Conservation (phyloP, 768 basidiomycete genomes). For the Tephrocybe sp. region DNA sequence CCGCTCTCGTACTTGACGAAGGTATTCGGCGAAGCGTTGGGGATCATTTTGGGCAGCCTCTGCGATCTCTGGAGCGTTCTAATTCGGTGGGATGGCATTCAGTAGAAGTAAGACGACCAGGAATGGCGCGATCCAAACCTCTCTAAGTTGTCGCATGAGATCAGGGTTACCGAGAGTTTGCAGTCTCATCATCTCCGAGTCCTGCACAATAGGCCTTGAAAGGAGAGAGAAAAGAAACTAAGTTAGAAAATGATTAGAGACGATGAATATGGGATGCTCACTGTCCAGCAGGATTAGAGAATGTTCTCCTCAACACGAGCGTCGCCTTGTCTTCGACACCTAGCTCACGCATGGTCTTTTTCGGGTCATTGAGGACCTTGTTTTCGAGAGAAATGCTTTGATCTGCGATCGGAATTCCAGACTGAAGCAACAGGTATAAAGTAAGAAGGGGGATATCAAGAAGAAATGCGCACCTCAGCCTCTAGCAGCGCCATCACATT, state of each 20-base stretch:
- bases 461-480: slow-evolving; percentile 71
- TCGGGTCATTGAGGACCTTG: slow-evolving; percentile 61
- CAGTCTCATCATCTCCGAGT: slow-evolving; percentile 88
- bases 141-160: slow-evolving; percentile 70
- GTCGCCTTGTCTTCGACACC: slow-evolving; percentile 58
- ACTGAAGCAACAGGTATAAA: slow-evolving; percentile 38
- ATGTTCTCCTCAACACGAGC: slow-evolving; percentile 65
- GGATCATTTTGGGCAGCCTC: slow-evolving; percentile 68
- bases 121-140: slow-evolving; percentile 40
- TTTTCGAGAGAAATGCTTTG: slow-evolving; percentile 72
- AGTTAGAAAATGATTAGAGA: neutral
- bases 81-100: slow-evolving; percentile 1
- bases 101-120: neutral
- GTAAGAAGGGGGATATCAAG: neutral
- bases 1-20: slow-evolving; percentile 58
- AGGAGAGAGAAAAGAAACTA: neutral
- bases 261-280: slow-evolving; percentile 18
- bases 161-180: slow-evolving; percentile 83
- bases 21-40: slow-evolving; percentile 68
- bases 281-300: slow-evolving; percentile 40
- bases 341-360: slow-evolving; percentile 64
- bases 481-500: slow-evolving; percentile 93
- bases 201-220: slow-evolving; percentile 65
- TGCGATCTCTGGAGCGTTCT: slow-evolving; percentile 84
- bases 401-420: slow-evolving; percentile 66